phyloP scores from a whole-genome alignment of 129 eudicot species.

The Arctium lappa region DNA sequence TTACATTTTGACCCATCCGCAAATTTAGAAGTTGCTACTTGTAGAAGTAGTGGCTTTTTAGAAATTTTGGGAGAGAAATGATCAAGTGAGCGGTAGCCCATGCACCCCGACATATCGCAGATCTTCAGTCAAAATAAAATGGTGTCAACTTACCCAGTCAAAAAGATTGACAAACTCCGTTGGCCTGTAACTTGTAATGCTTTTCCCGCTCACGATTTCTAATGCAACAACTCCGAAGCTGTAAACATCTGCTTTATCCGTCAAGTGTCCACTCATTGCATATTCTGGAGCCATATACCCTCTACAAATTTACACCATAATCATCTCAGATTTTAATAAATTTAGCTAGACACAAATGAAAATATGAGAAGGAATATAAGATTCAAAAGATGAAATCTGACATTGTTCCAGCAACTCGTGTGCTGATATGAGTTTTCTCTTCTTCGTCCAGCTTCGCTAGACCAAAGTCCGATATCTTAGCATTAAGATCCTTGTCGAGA shows the following conservation, averaged over 20 bases:
- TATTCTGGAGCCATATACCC: constrained; percentile 86
- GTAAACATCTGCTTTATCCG: constrained; percentile 74
- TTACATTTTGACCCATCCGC: too few relatives aligned
- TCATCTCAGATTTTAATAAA: not conserved
- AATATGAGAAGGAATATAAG: not conserved
- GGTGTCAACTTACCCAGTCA: constrained; percentile 56
- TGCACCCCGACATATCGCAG: not conserved
- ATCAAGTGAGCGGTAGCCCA: not conserved
- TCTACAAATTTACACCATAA: constrained; percentile 30
- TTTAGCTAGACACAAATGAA: too few relatives aligned
- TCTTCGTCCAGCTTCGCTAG: not conserved
- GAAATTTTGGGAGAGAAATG: too few relatives aligned
- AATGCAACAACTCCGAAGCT: constrained; percentile 65
- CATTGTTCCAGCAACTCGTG: not conserved
- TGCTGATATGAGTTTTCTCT: not conserved
- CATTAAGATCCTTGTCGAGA: not conserved
- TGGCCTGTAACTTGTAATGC: constrained; percentile 60
- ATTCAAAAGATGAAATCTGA: not conserved
- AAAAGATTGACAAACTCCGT: constrained; percentile 64
- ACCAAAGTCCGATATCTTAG: not conserved
- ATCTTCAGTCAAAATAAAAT: not conserved
- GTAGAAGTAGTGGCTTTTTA: too few relatives aligned
- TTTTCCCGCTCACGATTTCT: constrained; percentile 20
- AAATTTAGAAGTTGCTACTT: too few relatives aligned
- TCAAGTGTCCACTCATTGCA: constrained; percentile 70